Evolutionary conservation across 1,284 basidiomycete species (phyloP).

Genomic region (Ustilago shanxiensis): DNA sequence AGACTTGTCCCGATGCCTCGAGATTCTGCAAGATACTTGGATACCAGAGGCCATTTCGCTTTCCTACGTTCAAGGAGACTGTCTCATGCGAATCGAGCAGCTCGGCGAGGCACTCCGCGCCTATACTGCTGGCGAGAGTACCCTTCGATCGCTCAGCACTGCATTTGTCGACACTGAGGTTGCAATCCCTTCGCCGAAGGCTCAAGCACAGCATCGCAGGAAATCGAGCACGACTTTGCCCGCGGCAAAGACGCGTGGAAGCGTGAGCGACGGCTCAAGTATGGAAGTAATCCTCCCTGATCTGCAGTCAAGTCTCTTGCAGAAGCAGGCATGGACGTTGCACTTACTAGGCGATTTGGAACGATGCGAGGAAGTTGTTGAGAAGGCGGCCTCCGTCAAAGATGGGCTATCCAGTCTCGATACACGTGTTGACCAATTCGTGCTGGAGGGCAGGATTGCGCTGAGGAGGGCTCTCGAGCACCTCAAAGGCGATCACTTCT

Average conservation of each 20-base stretch:
- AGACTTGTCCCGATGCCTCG: constrained; percentile 49
- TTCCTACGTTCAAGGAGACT: constrained; percentile 54
- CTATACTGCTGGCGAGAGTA: constrained; percentile 46
- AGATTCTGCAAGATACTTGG: constrained; percentile 45
- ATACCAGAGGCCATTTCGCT: constrained; percentile 50
- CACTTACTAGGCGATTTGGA: constrained; percentile 41
- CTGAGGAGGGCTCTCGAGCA: constrained; percentile 45
- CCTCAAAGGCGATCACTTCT: constrained; percentile 57
- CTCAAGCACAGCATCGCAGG: constrained; percentile 18
- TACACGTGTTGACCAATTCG: constrained; percentile 39
- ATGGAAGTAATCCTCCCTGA: constrained; percentile 49
- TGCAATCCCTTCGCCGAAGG: constrained; percentile 30
- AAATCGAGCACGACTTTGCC: constrained; percentile 25
- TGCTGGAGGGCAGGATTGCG: constrained; percentile 50
- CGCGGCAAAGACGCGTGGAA: constrained; percentile 16
- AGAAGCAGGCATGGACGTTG: constrained; percentile 57
- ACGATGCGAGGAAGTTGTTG: constrained; percentile 39
- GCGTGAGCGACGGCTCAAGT: constrained; percentile 17
- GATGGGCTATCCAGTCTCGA: constrained; percentile 28
- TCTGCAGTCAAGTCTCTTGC: constrained; percentile 49
- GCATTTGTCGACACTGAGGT: constrained; percentile 42
- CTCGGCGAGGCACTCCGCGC: constrained; percentile 46
- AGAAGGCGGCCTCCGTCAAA: constrained; percentile 41
- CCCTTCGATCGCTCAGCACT: constrained; percentile 40
- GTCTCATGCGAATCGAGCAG: constrained; percentile 41